Evolutionary conservation across 805 yeast species (phyloP), one percentile per base, ranked within the genome.

Genomic region (Priceomyces haplophilus): DNA sequence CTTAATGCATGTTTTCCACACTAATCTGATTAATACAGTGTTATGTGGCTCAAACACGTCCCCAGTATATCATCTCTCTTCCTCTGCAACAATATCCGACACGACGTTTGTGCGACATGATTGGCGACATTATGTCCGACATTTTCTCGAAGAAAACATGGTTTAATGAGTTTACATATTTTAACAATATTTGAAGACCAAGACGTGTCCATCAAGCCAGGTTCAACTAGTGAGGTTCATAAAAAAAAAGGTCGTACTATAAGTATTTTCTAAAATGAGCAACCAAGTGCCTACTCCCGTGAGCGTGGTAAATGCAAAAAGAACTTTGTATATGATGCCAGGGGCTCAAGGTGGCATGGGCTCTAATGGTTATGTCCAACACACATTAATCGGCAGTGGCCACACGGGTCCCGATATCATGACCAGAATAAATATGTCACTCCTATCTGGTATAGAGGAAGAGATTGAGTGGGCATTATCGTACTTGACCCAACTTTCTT

Each of bases 401-500:
- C 65, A 68, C 42, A 72, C 73, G 47, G 95, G 95, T 12, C 75
- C 79, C 3, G 80, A 81, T 37, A 79, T 80, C 41, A 62, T 83
- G 48, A 74, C 76, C 10, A 73, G 96, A 47, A 79, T 88, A 54
- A 73, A 75, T 49, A 75, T 88, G 80, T 80, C 93, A 3, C 73
- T 88, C 46, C 71, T 74, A 46, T 76, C 84, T 15, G 84, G 82
- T 1, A 63, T 88, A 18, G 77, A 72, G 13, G 73, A 75, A 24
- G 96, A 88, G 57, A 73, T 83, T 18, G 80, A 78, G 52, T 85
- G 89, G 82, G 83, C 91, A 3, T 62, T 87, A 43, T 72, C 76
- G 37, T 77, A 81, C 4, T 65, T 75, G 45, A 65, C 76, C 8
- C 66, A 70, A 40, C 55, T 82, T 43, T 69, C 80, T 21, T 75